Base-by-base conservation (phyloP, 2,329 filamentous ascomycete genomes). In the Fusarium cyanostomum region DNA sequence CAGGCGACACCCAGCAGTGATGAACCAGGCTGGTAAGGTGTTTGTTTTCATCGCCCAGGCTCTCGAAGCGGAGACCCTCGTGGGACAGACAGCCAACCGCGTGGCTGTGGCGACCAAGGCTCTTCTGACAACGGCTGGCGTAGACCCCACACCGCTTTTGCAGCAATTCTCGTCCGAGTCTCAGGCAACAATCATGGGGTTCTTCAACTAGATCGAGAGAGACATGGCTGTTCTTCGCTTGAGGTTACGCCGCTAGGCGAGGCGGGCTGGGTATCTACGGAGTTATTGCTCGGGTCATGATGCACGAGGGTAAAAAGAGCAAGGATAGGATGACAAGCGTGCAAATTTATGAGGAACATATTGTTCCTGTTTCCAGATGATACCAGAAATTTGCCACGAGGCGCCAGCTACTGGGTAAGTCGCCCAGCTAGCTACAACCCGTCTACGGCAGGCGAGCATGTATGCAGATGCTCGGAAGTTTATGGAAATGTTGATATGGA, bases 1-100 rank as follows among this genome's bases (percentile, higher is more conserved):
- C 67, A 98, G 95, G 77, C 91, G 91, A 87, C 92, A 97, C 72
- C 91, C 92, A 1, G 88, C 87, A 12, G 91, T 97, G 42, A 82
- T 92, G 71, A 82, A 84, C 62, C 91, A 95, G 74, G 89, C 92
- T 7, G 86, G 86, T 66, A 92, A 93, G 75, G 85, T 94, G 58
- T 98, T 99, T 74, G 86, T 90, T 24, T 90, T 88, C 71, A 91
- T 98, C 53, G 92, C 89, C 24, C 90, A 96, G 75, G 94, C 94
- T 16, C 87, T 99, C 12, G 94, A 97, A 73, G 90, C 92, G 7
- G 92, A 97, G 73, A 94, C 94, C 15, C 82, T 99, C 35, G 91
- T 94, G 73, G 94, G 94, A 16, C 88, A 93, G 73, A 93, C 91
- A 16, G 92, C 92, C 24, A 86, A 82, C 60, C 88, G 90, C 60